phyloP scores from a whole-genome alignment of 2,329 filamentous ascomycete species.

The Apiospora sp. region DNA sequence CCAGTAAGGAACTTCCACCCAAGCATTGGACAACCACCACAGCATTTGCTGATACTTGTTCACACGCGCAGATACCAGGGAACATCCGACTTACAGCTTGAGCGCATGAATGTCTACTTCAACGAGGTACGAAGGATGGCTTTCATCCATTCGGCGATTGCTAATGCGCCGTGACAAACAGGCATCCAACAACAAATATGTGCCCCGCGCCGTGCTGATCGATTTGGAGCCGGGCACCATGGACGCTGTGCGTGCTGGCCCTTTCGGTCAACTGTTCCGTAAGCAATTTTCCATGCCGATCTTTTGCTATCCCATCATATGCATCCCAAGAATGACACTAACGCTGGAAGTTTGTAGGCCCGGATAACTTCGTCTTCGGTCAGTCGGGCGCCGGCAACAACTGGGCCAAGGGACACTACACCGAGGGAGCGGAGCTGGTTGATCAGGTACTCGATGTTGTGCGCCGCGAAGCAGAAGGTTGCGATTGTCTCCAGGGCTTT shows the following conservation, averaged over 20 bases:
- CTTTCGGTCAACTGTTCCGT: conserved; percentile 98
- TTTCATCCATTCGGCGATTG: background rate
- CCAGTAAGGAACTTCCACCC: conserved; percentile 69
- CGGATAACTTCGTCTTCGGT: conserved; percentile 99
- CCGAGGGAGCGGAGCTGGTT: conserved; percentile 97
- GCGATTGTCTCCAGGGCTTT: conserved; percentile 99
- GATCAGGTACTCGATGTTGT: conserved; percentile 98
- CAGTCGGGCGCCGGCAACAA: conserved; percentile 99
- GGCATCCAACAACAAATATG: conserved; percentile 94
- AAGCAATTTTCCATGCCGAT: no score
- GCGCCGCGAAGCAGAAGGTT: conserved; percentile 96
- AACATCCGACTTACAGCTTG: conserved; percentile 96
- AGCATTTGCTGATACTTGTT: background rate
- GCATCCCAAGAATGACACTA: no score
- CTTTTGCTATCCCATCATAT: no score
- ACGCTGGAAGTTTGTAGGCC: conserved; percentile 43
- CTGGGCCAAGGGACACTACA: conserved; percentile 99
- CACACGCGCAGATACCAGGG: conserved; percentile 80
- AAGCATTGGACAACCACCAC: background rate
- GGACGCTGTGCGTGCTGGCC: conserved; percentile 97
- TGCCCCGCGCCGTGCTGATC: conserved; percentile 97
- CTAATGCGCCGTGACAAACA: background rate
- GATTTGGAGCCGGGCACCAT: conserved; percentile 99
- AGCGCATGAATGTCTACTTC: conserved; percentile 99
- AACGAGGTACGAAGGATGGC: conserved; percentile 65